Evolutionary conservation across 2,329 filamentous ascomycete genomes (phyloP), one percentile per base, ranked within the genome.

Genomic region (Paraphoma sp.): DNA sequence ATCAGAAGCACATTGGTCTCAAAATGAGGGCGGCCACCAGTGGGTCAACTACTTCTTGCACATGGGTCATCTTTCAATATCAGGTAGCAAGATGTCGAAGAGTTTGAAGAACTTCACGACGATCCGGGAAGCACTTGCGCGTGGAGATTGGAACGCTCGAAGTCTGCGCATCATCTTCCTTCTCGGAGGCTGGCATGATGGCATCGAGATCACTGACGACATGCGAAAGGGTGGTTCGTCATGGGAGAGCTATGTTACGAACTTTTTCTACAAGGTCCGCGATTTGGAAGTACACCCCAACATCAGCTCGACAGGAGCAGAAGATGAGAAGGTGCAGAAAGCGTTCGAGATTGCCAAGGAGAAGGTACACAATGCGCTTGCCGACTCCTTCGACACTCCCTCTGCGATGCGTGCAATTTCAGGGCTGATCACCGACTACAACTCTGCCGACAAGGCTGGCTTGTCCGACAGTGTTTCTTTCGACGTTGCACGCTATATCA

Each of bases 11-110:
- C 94, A 91, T 76, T 96, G 86, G 84, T 76, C 79, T 50, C 69
- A 75, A 23, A 69, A 72, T 14, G 76, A 74, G 41, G 72, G 71
- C 3, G 75, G 78, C 14, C 75, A 79, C 43, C 91, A 91, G 57
- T 97, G 94, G 94, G 91, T 97, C 48, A 96, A 95, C 73, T 96
- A 97, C 79, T 98, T 97, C 79, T 74, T 97, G 14, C 94, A 97
- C 73, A 97, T 96, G 89, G 94, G 94, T 0, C 94, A 98, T 74
- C 79, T 97, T 46, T 90, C 88, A 6, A 97, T 98, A 54, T 87
- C 89, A 28, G 93, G 94, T 0, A 92, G 89, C 18, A 98, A 98
- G 76, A 98, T 98, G 94, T 94, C 90, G 54, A 98, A 98, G 77
- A 92, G 88, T 14, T 79, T 98, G 54, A 97, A 98, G 81, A 98